Base-by-base conservation (phyloP, 257 asterid genomes). In the Gentiana dahurica region DNA sequence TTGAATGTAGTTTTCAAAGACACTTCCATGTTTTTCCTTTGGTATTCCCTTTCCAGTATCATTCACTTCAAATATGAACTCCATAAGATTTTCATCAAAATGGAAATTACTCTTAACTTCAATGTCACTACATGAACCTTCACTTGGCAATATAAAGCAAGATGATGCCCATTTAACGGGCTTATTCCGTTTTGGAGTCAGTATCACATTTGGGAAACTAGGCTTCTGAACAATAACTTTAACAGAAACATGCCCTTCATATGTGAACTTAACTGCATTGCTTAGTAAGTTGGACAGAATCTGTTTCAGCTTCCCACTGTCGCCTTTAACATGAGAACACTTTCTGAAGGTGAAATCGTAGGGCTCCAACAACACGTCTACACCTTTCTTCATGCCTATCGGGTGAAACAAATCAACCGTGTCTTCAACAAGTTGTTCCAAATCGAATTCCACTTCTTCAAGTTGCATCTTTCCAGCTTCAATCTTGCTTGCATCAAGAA, bases 21-120 rank as follows among this genome's bases (percentile, higher is more conserved):
- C 82, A 11, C 77, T 69, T 37, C 65, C 73, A 1, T 75, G 77
- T 69, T 71, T 75, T 76, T 81, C 95, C 65, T 71, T 85, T 0
- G 89, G 97, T 53, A 89, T 89, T 53, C 95, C 94, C 63, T 65
- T 73, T 10, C 95, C 95, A 1, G 93, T 86, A 66, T 89, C 95
- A 48, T 68, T 75, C 43, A 89, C 93, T 67, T 89, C 94, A 54
- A 89, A 84, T 54, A 63, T 12, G 44, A 71, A 84, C 38, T 84
- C 97, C 85, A 80, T 60, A 37, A 65, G 63, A 39, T 66, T 51
- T 36, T 55, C 66, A 55, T 67, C 37, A 24, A 58, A 36, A 15
- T 66, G 68, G 56, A 67, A 58, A 2, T 64, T 54, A 58, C 48
- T 62, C 13, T 57, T 41, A 6, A 36, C 54, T 37, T 48, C 65